A percentile compares a stretch with the other conserved stretches of the same genome.
Conservation (phyloP, 2,329 filamentous ascomycete genomes). For the Graphilbum sp. region DNA sequence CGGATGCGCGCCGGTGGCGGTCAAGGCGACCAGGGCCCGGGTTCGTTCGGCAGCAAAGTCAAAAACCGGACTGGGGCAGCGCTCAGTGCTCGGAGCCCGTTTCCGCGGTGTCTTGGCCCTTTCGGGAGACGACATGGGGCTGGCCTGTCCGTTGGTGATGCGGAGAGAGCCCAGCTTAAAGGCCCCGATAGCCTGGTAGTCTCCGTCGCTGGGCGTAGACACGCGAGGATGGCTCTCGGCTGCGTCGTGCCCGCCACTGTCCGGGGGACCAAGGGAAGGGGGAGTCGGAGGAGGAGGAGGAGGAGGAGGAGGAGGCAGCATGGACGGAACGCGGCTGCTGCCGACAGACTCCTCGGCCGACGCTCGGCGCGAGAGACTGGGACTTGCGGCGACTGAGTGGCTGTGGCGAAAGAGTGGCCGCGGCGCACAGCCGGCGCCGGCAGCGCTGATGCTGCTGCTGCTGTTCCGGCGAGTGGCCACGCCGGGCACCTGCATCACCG, state of each 20-base stretch:
- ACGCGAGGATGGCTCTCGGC: constrained; percentile 18
- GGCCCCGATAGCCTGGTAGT: constrained; percentile 43
- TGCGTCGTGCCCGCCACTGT: neutral
- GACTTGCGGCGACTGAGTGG: constrained; percentile 20
- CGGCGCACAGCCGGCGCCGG: constrained; percentile 7
- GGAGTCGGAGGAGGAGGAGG: constrained; percentile 3
- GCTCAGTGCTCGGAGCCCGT: neutral
- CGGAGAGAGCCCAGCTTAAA: constrained; percentile 47
- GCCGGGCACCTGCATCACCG: constrained; percentile 30
- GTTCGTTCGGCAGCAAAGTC: constrained; percentile 2
- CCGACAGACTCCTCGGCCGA: constrained; percentile 23
- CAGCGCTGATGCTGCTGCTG: constrained; percentile 10
- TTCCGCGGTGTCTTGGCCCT: neutral
- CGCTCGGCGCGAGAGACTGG: constrained; percentile 20
- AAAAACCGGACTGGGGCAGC: neutral
- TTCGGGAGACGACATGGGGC: constrained; percentile 21
- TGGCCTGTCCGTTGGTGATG: constrained; percentile 42
- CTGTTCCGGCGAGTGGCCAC: constrained; percentile 26
- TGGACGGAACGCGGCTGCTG: constrained; percentile 12
- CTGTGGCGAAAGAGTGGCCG: constrained; percentile 21
- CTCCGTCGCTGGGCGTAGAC: constrained; percentile 33
- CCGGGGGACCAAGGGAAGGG: too few relatives aligned
- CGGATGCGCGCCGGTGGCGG: too few relatives aligned
- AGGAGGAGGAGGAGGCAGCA: constrained; percentile 1
- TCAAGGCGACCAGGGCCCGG: constrained; percentile 3